Evolutionary conservation across 2,329 filamentous ascomycete genomes (phyloP), one percentile per base, ranked within the genome.

Genomic region (Cordyceps militaris): DNA sequence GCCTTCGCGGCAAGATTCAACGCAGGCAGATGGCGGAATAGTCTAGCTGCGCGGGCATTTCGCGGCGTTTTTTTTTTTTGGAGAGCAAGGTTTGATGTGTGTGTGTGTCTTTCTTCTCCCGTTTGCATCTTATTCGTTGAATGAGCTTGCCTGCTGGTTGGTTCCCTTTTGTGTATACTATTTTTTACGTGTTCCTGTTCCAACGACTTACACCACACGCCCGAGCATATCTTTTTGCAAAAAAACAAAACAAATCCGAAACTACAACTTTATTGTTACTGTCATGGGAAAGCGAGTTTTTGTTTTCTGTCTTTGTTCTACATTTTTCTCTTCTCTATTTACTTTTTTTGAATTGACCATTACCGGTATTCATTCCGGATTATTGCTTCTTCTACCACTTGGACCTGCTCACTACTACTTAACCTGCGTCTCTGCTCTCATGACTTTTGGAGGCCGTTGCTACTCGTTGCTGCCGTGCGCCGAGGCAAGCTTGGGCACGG

Each of bases 1-100:
- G 88, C 63, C 72, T 94, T 60, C 77, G 83, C 58, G 79, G 80
- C 16, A 57, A 57, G 47, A 56, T 56, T 21, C 54, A 56, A 26
- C 44, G 54, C 44, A 56, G 54, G 54, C 54, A 56, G 54, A 23
- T 56, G 54, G 54, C 54, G 44, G 54, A 56, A 40, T 50, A 59
- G 44, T 21, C 28, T 46, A 36, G 44, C 24, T 8, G 21, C 10
- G 46, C 14, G 30, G 5, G 51, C 49, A 52, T 43, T 32, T 24
- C 36, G 26, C 1, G 52, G 52, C 34, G 23, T 42, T 43, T 38
- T 19, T 44, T 26, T 32, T 30, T 28, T 16, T 26, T 42, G 44
- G 7, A 30, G 4, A 30, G 4, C 4, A 47, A 28, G 44, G 9
- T 14, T 14, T 30, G 24, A 23, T 42, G n/a, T 11, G 16, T 42